Percentiles rank a stretch among this genome's conserved stretches.
Evolutionary conservation across 2,329 filamentous ascomycete species (phyloP).

Genomic region (Mollisiaceae sp.): DNA sequence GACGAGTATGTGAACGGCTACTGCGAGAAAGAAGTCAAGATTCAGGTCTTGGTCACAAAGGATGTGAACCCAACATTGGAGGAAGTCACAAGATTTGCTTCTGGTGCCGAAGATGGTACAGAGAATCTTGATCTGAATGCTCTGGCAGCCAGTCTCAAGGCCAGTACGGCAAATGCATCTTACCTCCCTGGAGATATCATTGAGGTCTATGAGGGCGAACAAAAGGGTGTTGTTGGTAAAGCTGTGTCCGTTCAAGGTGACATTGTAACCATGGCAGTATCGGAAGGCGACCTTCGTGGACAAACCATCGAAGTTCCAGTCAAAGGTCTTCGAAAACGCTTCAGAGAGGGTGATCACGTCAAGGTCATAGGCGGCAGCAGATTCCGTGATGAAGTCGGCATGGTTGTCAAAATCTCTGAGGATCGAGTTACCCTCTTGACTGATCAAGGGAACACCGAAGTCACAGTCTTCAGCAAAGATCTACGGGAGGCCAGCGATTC

Average conservation of each 20-base stretch:
- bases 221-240: constrained; percentile 86
- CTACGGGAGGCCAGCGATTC: constrained; percentile 91
- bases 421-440: constrained; percentile 92
- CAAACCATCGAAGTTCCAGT: constrained; percentile 91
- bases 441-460: constrained; percentile 90
- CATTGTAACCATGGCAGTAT: constrained; percentile 87
- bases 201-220: constrained; percentile 94
- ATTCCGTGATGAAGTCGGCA: constrained; percentile 93
- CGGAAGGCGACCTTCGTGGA: constrained; percentile 79
- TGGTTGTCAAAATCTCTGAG: constrained; percentile 92
- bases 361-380: constrained; percentile 97
- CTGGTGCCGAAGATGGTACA: constrained; percentile 86
- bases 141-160: constrained; percentile 87
- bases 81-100: constrained; percentile 93
- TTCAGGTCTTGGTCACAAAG: constrained; percentile 82
- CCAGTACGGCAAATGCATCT: constrained; percentile 77
- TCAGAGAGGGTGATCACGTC: constrained; percentile 93
- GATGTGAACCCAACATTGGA: constrained; percentile 93
- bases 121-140: constrained; percentile 93
- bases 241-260: constrained; percentile 87
- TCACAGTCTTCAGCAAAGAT: constrained; percentile 98
- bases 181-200: constrained; percentile 96
- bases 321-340: constrained; percentile 90
- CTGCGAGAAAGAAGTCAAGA: constrained; percentile 90
- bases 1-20: constrained; percentile 95